Percentiles rank a stretch among this genome's conserved stretches.
Evolutionary conservation across 192 early-diverging fungal genomes (phyloP).

Genomic region (Chytriomyces hyalinus): DNA sequence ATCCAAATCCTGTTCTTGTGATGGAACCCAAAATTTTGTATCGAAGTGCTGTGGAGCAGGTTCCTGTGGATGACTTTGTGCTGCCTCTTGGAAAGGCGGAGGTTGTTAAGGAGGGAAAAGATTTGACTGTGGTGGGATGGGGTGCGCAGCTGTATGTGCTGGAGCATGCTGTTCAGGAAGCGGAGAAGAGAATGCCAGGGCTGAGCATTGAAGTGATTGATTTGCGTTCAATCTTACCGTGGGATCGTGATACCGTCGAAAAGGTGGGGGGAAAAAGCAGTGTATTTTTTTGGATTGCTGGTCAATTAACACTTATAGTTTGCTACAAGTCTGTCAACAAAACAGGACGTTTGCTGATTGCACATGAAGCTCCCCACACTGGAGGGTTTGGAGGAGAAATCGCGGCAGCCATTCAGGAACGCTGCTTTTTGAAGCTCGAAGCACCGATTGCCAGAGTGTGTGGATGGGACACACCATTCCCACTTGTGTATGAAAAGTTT

Average conservation of each 20-base stretch:
- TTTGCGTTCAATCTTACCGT: slow-evolving; percentile 86
- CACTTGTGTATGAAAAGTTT: slow-evolving; percentile 90
- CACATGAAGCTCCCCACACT: slow-evolving; percentile 92
- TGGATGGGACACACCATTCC: slow-evolving; percentile 90
- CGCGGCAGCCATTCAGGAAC: slow-evolving; percentile 83
- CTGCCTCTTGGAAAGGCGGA: slow-evolving; percentile 92
- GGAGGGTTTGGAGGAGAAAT: slow-evolving; percentile 92
- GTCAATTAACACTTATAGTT: slow-evolving; percentile 14
- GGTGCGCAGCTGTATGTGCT: slow-evolving; percentile 92
- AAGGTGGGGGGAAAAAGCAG: slow-evolving; percentile 45
- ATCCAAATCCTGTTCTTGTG: slow-evolving; percentile 92
- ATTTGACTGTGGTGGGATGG: slow-evolving; percentile 90
- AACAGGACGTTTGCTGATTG: slow-evolving; percentile 89
- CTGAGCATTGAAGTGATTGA: slow-evolving; percentile 91
- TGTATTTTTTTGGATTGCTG: slow-evolving; percentile 6
- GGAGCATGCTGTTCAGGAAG: slow-evolving; percentile 85
- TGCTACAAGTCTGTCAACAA: slow-evolving; percentile 76
- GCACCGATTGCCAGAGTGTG: slow-evolving; percentile 89
- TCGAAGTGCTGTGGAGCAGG: slow-evolving; percentile 92
- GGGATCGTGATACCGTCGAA: slow-evolving; percentile 88
- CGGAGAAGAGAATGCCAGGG: slow-evolving; percentile 85
- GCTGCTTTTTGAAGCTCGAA: slow-evolving; percentile 89
- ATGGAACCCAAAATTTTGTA: slow-evolving; percentile 98
- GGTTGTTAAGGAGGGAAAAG: slow-evolving; percentile 76
- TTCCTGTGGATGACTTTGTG: slow-evolving; percentile 89